Evolutionary conservation across 768 basidiomycete species (phyloP).

Genomic region (Boletus sensibilis): DNA sequence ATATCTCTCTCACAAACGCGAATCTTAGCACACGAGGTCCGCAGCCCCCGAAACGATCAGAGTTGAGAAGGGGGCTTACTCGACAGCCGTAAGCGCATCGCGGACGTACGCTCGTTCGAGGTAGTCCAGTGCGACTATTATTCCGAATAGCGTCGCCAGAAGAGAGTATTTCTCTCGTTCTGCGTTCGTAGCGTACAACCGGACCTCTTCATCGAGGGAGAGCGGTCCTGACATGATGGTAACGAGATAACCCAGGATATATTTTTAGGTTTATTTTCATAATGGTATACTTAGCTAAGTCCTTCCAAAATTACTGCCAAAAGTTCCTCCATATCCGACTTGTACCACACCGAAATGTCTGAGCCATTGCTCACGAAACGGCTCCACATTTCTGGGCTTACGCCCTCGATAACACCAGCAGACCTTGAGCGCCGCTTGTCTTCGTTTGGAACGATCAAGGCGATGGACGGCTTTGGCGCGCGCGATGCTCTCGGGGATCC

Average conservation of each 20-base stretch:
- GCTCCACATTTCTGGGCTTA: constrained; percentile 74
- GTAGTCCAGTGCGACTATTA: constrained; percentile 90
- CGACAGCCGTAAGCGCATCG: constrained; percentile 84
- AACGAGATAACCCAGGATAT: not conserved
- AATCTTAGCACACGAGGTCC: constrained; percentile 7
- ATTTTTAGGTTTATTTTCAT: not conserved
- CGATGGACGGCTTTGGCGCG: constrained; percentile 67
- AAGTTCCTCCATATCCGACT: not conserved
- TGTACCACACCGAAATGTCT: constrained; percentile 6
- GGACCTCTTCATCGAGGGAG: constrained; percentile 88
- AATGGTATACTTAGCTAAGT: constrained; percentile 4
- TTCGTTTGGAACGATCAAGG: constrained; percentile 65
- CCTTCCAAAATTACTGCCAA: constrained; percentile 28
- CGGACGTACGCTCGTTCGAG: constrained; percentile 94
- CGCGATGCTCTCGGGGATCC: constrained; percentile 64
- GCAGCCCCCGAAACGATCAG: not conserved
- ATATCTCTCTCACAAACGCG: constrained; percentile 61
- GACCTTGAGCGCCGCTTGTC: constrained; percentile 61
- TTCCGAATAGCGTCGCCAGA: constrained; percentile 86
- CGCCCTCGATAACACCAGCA: constrained; percentile 54
- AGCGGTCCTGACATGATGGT: constrained; percentile 36
- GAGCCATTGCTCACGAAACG: constrained; percentile 47
- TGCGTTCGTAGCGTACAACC: constrained; percentile 81
- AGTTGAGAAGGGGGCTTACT: constrained; percentile 55
- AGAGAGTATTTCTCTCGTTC: constrained; percentile 89